These are phyloP conservation scores for Daedaleopsis sinensis DNA, from an alignment of 768 basidiomycete genomes.

Conservation along the genomic window DNA sequence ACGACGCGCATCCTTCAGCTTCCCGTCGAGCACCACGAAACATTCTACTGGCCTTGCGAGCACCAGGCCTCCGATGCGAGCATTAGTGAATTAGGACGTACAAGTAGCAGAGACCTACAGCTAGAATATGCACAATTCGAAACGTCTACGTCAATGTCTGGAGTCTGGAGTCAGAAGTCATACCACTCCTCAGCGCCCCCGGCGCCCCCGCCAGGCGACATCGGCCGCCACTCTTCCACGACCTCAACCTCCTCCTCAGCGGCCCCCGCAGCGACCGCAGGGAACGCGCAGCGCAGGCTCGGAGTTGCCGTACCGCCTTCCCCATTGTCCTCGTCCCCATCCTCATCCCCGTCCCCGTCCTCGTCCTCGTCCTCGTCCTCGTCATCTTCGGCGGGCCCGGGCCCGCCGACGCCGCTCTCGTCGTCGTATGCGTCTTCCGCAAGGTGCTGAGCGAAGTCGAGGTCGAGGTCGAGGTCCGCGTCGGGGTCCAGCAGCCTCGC, in stretches of 20 bases:
- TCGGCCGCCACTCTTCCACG: conserved; percentile 50
- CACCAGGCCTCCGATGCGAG: no score
- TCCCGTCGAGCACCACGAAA: no score
- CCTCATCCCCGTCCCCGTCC: not conserved
- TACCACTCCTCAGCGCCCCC: conserved; percentile 30
- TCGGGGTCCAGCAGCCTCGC: conserved; percentile 48
- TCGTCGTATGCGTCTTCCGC: not conserved
- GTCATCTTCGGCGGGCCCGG: conserved; percentile 10
- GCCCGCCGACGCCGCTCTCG: conserved; percentile 10
- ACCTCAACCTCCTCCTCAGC: conserved; percentile 37
- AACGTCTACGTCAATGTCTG: no score
- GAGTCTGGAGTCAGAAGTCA: conserved; percentile 30
- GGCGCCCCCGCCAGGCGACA: conserved; percentile 36
- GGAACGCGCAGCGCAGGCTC: conserved; percentile 17
- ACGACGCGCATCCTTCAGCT: no score
- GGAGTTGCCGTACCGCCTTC: conserved; percentile 15
- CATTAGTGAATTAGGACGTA: not conserved
- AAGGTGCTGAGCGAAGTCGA: conserved; percentile 25
- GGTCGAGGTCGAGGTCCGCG: conserved; percentile 24
- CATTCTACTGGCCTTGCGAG: no score
- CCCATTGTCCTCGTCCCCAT: conserved; percentile 12
- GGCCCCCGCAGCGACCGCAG: conserved; percentile 21
- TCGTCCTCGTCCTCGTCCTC: not conserved
- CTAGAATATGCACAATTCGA: not conserved
- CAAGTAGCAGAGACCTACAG: no score